Evolutionary conservation across 108 stramenopile species (phyloP).

Genomic region (Cyclotella cryptica): DNA sequence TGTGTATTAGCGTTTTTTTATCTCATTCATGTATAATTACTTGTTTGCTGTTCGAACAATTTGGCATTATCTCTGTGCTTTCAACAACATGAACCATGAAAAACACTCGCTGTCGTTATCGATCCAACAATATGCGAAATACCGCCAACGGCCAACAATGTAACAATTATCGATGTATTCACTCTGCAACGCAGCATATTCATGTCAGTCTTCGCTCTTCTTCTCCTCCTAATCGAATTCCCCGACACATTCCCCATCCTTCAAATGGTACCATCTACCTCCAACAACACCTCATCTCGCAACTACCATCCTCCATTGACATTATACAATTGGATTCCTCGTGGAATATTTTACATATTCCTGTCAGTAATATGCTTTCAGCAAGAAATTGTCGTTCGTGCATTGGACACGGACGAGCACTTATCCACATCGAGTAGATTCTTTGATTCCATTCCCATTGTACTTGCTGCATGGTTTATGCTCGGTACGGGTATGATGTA

Average conservation of each 20-base stretch:
- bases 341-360: conserved; percentile 55
- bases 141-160: conserved; percentile 2
- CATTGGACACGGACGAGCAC: conserved; percentile 31
- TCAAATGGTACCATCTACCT: conserved; percentile 6
- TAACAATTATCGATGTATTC: neutral
- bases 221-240: conserved; percentile 45
- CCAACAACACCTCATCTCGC: neutral
- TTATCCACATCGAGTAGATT: conserved; percentile 38
- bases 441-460: conserved; percentile 61
- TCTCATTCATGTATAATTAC: too few species aligned
- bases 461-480: conserved; percentile 67
- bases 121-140: neutral
- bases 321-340: conserved; percentile 50
- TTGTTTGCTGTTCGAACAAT: too few species aligned
- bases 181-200: conserved; percentile 19
- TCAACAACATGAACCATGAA: too few species aligned
- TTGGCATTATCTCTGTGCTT: too few species aligned
- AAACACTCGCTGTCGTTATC: too few species aligned
- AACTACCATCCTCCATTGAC: conserved; percentile 27
- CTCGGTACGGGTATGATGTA: conserved; percentile 63
- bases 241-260: conserved; percentile 43
- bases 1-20: too few species aligned
- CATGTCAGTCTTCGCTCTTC: conserved; percentile 37
- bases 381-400: conserved; percentile 41
- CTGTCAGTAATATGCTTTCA: conserved; percentile 39